These are phyloP conservation scores for Irpex sp. DNA, from an alignment of 1,284 basidiomycete genomes.

Conservation along the genomic window DNA sequence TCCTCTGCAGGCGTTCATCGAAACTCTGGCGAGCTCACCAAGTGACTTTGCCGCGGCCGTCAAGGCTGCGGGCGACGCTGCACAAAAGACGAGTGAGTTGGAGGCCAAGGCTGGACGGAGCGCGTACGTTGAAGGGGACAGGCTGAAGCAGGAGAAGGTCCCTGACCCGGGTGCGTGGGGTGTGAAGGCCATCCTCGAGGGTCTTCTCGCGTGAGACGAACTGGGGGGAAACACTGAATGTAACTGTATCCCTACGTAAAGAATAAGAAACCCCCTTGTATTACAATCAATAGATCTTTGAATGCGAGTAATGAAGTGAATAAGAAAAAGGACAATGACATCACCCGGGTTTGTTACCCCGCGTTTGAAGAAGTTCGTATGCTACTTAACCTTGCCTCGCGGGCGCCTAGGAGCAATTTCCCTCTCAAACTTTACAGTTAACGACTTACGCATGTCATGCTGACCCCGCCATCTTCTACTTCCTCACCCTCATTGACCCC, in stretches of 20 bases:
- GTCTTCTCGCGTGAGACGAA: conserved; percentile 23
- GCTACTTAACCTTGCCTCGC: too few relatives aligned
- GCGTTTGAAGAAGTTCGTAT: not conserved
- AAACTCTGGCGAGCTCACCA: conserved; percentile 35
- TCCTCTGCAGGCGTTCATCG: conserved; percentile 82
- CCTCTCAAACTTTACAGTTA: not conserved
- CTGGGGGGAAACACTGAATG: too few relatives aligned
- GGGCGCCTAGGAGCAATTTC: not conserved
- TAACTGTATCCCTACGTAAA: not conserved
- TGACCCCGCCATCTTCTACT: conserved; percentile 25
- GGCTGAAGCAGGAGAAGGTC: conserved; percentile 63
- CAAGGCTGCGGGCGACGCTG: conserved; percentile 59
- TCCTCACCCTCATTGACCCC: conserved; percentile 21
- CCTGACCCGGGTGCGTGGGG: conserved; percentile 92
- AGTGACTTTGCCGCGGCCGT: conserved; percentile 49
- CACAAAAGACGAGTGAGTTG: conserved; percentile 67
- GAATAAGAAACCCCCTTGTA: not conserved
- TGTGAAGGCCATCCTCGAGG: conserved; percentile 73
- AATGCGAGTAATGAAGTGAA: not conserved
- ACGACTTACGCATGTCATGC: conserved; percentile 16
- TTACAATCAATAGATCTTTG: not conserved
- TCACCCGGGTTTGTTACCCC: not conserved
- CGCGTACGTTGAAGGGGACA: conserved; percentile 78
- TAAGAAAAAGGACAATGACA: not conserved
- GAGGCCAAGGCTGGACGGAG: conserved; percentile 87